Evolutionary conservation across 2,329 filamentous ascomycete genomes (phyloP), one percentile per base, ranked within the genome.

Genomic region (Xylariaceae sp.): DNA sequence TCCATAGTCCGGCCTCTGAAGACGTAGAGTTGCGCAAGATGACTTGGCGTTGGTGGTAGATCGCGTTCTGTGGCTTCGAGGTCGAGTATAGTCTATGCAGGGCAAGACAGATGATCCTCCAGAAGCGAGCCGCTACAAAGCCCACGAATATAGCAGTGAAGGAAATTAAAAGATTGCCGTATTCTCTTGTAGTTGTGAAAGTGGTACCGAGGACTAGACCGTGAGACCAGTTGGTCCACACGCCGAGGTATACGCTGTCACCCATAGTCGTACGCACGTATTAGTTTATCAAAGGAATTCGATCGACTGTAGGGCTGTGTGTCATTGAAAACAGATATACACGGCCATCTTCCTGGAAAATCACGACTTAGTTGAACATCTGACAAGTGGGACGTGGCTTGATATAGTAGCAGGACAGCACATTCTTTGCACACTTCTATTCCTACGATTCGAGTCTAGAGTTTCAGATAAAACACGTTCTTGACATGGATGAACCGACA

Each of bases 181-280:
- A 2, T 2, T 31, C 18, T 7, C 42, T 32, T 1, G 43, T 51
- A 15, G 39, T 31, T 0, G 53, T 59, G 6, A 57, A 12, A 1
- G 55, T 54, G 10, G 46, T 22, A 10, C 56, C 55, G 6, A 55
- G 38, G 17, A 50, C 39, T 12, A 14, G 15, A 12, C 53, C 50
- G 3, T 45, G 44, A 12, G 52, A 55, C 54, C 54, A 57, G 22
- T 57, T 53, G n/a, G 39, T 55, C 54, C 54, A 57, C 12, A 42
- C 42, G 44, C 41, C 54, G 44, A 39, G 48, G 42, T 55, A 51
- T 19, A 54, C 45, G 33, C 44, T 31, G 27, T 49, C 22, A 5
- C 22, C 22, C 22, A 27, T 27, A 27, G 22, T 33, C 12, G 22
- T 27, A 7, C 4, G 22, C 4, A 27, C 22, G 22, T 27, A 27